These are phyloP conservation scores for Euptelea pleiosperma DNA, from an alignment of 164 flowering plant species.

Conservation along the genomic window DNA sequence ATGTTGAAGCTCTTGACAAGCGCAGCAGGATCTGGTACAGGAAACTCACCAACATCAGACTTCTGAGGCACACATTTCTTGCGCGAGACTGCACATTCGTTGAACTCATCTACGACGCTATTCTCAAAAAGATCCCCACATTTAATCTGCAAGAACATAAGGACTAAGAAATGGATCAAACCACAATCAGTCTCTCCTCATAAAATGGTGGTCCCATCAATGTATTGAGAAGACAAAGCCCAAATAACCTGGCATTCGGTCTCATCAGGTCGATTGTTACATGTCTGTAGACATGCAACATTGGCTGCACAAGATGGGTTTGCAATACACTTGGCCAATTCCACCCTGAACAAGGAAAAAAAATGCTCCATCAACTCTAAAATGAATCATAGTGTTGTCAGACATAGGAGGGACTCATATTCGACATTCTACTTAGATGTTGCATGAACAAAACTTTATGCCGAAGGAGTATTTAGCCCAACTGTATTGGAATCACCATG, in stretches of 20 bases:
- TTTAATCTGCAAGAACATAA: slow-evolving; percentile 59
- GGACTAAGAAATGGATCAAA: slow-evolving; percentile 17
- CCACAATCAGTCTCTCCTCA: slow-evolving; percentile 10
- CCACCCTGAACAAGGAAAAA: slow-evolving; percentile 48
- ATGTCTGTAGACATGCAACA: slow-evolving; percentile 94
- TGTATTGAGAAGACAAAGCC: slow-evolving; percentile 1
- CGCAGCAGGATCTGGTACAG: slow-evolving; percentile 69
- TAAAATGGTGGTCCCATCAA: background rate
- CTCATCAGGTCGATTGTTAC: slow-evolving; percentile 93
- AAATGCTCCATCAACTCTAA: slow-evolving; percentile 4
- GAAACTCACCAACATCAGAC: slow-evolving; percentile 89
- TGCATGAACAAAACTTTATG: background rate
- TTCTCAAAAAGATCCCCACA: slow-evolving; percentile 95
- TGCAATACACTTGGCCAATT: slow-evolving; percentile 85
- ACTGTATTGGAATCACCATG: no score
- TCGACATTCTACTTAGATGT: no score
- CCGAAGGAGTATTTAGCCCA: background rate
- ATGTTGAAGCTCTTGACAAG: slow-evolving; percentile 78
- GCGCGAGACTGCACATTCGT: slow-evolving; percentile 93
- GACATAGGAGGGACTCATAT: background rate
- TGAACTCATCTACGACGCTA: slow-evolving; percentile 84
- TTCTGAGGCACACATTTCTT: slow-evolving; percentile 94
- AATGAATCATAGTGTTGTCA: background rate
- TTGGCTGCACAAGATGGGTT: slow-evolving; percentile 97
- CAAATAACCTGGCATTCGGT: slow-evolving; percentile 88